Evolutionary conservation across 331 rosid species (phyloP), one percentile per base, ranked within the genome.

Genomic region (Rhamnella rubrinervis): DNA sequence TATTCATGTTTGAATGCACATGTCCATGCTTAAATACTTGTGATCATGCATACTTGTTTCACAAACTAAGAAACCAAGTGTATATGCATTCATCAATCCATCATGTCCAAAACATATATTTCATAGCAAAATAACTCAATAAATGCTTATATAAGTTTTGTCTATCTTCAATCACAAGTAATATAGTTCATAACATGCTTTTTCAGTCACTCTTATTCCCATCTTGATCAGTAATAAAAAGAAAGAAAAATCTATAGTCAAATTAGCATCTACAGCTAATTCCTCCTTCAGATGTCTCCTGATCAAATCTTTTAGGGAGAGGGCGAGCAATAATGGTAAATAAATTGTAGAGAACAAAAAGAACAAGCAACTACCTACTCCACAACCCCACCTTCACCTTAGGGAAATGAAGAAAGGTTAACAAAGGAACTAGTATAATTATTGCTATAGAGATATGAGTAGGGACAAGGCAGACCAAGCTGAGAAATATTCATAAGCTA

Each of bases 211-310:
- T 14, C 13, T 79, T 67, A 71, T 7, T 56, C 67, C 59, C 72
- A 41, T 56, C 63, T 47, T 39, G 55, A 39, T 70, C 63, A 71
- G 53, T 50, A 53, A 74, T 64, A 39, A 61, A 65, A 58, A 63
- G 70, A 62, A 56, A 80, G 77, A 69, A 60, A 58, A 75, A 63
- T 66, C 70, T 51, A 71, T 59, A 63, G 25, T 59, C 68, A 76
- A 59, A 63, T 46, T 10, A 62, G 59, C 55, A 66, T 67, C 67
- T 58, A 67, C 57, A 72, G 53, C 44, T 26, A 59, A 70, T 61
- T 71, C 80, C 72, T 52, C 73, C 70, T 64, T 78, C 68, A 71
- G 63, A 71, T 52, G 67, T 66, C 66, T 58, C 52, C 55, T 64
- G 40, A 20, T 59, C 47, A 50, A 41, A 73, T 26, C 40, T 49